Evolutionary conservation across 139 green algal genomes (phyloP), one percentile per base, ranked within the genome.

Genomic region (Astrephomene gubernaculifera): DNA sequence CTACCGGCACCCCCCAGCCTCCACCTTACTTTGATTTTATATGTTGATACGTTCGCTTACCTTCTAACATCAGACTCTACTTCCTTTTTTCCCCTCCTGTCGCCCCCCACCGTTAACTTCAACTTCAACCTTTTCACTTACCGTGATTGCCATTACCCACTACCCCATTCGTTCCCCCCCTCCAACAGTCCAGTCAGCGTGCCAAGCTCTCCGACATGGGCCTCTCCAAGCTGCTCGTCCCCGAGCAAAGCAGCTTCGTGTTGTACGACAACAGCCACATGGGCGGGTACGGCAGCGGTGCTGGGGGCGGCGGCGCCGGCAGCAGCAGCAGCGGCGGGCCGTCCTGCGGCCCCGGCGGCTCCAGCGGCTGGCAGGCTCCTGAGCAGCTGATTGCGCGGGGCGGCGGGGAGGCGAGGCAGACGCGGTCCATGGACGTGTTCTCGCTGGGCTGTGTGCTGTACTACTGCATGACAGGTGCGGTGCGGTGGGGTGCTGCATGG

Each of bases 191-290:
- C 29, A 25, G 43, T 29, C n/a, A 38, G 24, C 79, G 79, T 12
- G 97, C 94, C 70, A 99, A 99, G 93, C 88, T 99, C 35, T 96
- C 91, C 1, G 97, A 99, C 91, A 99, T 99, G 97, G 97, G 97
- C 4, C 93, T 99, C 35, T 93, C 91, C 92, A 97, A 97, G 87
- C 94, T 94, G 64, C 90, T 99, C 44, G 87, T 95, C 33, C 87
- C 90, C 10, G 95, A 98, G 71, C 94, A 96, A 89, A 92, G 88
- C 69, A 94, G 88, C 61, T 98, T 98, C 60, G 94, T 97, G 80
- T 96, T 86, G 67, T 83, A 93, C 35, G 43, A 78, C 17, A 17
- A 57, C 49, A 57, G 49, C 49, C 12, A 12, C 12, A 12, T 57
- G 49, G 49, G 49, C 49, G 49, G 94, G 92, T 7, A 54, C 24